Evolutionary conservation across 2,329 filamentous ascomycete genomes (phyloP), one percentile per base, ranked within the genome.

Genomic region (Stagonosporopsis chrysanthemi): DNA sequence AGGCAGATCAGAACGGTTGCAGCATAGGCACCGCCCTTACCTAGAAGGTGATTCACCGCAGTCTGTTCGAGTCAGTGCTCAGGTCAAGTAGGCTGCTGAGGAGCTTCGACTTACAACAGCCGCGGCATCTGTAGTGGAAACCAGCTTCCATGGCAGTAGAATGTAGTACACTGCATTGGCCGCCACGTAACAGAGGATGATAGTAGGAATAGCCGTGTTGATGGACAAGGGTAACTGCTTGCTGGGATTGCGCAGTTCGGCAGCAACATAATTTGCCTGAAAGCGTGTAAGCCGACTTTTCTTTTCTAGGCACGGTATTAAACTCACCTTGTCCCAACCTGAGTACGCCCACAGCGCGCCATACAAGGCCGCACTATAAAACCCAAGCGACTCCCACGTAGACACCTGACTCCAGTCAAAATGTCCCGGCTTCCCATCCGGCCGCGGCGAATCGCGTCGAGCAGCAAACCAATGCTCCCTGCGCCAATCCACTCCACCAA

Each of bases 161-260:
- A 88, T 76, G 61, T 88, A 88, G 73, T 88, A 88, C 2, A 84
- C 83, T 0, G 84, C 80, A 61, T 88, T 89, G 0, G 86, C 82
- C 0, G 82, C 77, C 15, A 88, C 77, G 66, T 88, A 88, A 63
- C 84, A 86, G 0, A 83, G 45, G 0, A 88, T 82, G 36, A 88
- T 86, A 0, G 83, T 86, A 0, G 86, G 85, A 4, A 88, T 80
- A 0, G 86, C 85, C 0, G 82, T 84, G 69, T 88, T 87, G 66
- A 89, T 85, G 1, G 86, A 84, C 0, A 86, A 78, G 0, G 86
- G 86, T 0, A 89, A 79, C 66, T 77, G 74, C n/a, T 69, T 69
- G 24, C 59, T 66, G 2, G 74, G 73, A 35, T 74, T 64, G 1
- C 63, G 62, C 11, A 77, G 61, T 44, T 77, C 74, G 26, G 72